A percentile compares a stretch with the other conserved stretches of the same genome.
Evolutionary conservation across 352 stramenopile genomes (phyloP).

Genomic region (Phytophthora syringae): DNA sequence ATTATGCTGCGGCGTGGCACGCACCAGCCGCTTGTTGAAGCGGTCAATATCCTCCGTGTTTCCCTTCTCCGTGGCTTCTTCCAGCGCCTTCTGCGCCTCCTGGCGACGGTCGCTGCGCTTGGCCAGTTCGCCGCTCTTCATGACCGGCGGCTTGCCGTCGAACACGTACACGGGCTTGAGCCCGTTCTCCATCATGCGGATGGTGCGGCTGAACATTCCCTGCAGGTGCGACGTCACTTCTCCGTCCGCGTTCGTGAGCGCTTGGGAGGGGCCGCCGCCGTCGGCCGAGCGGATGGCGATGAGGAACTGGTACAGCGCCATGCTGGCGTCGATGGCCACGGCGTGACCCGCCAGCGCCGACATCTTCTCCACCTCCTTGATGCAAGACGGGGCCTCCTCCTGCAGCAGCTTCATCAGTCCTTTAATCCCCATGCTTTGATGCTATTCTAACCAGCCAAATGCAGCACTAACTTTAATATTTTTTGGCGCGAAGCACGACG

Average conservation of each 20-base stretch:
- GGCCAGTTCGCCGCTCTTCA: conserved; percentile 97
- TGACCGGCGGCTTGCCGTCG: conserved; percentile 97
- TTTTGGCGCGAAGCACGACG: conserved; percentile 8
- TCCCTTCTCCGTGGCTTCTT: conserved; percentile 86
- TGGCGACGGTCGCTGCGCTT: conserved; percentile 93
- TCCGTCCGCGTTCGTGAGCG: conserved; percentile 98
- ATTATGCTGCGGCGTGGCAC: conserved; percentile 92
- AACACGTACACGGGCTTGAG: conserved; percentile 99
- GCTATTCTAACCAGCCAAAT: background rate
- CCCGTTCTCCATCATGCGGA: conserved; percentile 97
- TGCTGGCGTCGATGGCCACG: conserved; percentile 98
- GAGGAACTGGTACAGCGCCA: conserved; percentile 99
- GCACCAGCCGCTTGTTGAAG: conserved; percentile 93
- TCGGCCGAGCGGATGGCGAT: conserved; percentile 76
- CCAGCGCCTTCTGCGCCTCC: conserved; percentile 84
- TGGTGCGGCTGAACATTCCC: conserved; percentile 99
- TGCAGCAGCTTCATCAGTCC: conserved; percentile 98
- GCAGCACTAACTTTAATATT: too few relatives aligned
- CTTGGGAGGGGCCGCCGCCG: conserved; percentile 84
- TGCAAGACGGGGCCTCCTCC: conserved; percentile 96
- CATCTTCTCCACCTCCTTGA: conserved; percentile 95
- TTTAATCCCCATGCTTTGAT: conserved; percentile 97
- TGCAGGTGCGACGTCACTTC: conserved; percentile 94
- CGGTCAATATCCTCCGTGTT: conserved; percentile 94
- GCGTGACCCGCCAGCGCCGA: conserved; percentile 95